Conservation (phyloP, 768 basidiomycete species). For the Suillus fuscotomentosus region DNA sequence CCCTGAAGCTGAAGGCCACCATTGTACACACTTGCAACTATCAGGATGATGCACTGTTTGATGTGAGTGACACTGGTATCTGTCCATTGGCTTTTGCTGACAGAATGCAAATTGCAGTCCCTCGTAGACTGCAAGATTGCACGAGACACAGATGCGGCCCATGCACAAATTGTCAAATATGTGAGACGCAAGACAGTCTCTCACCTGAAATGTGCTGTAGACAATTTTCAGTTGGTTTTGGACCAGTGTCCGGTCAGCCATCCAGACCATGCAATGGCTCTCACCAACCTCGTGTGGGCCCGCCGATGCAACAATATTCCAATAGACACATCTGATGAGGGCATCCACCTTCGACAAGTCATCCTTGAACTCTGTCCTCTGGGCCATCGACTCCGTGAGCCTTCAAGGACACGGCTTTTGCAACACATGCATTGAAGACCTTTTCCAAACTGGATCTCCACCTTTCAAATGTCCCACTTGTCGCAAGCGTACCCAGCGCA, state of each 20-base stretch:
- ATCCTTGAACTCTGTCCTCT: not conserved
- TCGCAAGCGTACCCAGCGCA: slow-evolving; percentile 26
- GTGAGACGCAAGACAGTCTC: not conserved
- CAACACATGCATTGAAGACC: slow-evolving; percentile 24
- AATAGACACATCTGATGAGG: not conserved
- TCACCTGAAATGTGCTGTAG: not conserved
- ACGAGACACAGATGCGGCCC: not conserved
- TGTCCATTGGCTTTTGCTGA: not conserved
- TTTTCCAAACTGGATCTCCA: slow-evolving; percentile 12
- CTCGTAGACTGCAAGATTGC: not conserved
- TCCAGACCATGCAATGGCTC: not conserved
- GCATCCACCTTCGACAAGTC: not conserved
- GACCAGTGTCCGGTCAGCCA: not conserved
- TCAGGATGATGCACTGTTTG: not conserved
- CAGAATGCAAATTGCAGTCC: not conserved
- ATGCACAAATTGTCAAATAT: not conserved
- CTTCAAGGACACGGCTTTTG: slow-evolving; percentile 31
- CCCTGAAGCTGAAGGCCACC: not conserved
- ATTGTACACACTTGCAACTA: not conserved
- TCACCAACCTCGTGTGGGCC: not conserved
- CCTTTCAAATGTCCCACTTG: slow-evolving; percentile 25
- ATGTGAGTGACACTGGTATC: not conserved
- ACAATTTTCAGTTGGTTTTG: not conserved
- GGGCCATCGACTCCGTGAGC: not conserved
- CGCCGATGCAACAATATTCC: not conserved